phyloP scores from a whole-genome alignment of 345 rosid species.

The Pistacia atlantica region DNA sequence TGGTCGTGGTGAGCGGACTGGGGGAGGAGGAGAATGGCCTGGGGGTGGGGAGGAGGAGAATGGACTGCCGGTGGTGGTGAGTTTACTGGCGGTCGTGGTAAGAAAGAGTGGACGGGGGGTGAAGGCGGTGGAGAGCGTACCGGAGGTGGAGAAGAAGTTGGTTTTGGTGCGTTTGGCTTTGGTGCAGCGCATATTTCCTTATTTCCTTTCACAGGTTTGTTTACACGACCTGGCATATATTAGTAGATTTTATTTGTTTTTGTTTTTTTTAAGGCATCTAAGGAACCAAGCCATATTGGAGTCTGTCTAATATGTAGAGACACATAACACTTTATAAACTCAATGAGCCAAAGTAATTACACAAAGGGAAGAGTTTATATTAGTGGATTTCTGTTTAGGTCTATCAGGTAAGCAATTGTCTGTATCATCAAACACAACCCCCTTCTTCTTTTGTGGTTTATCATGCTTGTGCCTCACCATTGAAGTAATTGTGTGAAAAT shows the following conservation, averaged over 20 bases:
- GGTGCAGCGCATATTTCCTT: constrained; percentile 13
- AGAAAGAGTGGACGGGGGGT: background rate
- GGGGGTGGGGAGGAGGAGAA: constrained; percentile 20
- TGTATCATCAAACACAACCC: constrained; percentile 37
- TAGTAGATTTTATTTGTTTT: constrained; percentile 7
- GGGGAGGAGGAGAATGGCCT: constrained; percentile 16
- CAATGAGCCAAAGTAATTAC: no score
- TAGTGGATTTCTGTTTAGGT: constrained; percentile 45
- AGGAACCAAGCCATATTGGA: no score
- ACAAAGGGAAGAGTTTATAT: background rate
- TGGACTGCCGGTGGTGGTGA: constrained; percentile 15
- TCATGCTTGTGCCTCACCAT: constrained; percentile 52
- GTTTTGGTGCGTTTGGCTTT: constrained; percentile 15
- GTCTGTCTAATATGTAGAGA: no score
- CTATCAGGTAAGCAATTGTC: constrained; percentile 52
- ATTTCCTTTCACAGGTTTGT: constrained; percentile 40
- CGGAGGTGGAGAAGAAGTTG: no score
- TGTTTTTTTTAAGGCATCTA: no score
- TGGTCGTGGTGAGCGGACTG: constrained; percentile 14
- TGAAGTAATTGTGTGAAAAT: constrained; percentile 54
- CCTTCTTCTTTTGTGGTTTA: constrained; percentile 33
- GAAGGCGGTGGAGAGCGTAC: no score
- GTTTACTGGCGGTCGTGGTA: background rate
- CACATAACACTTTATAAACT: no score
- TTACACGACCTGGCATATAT: constrained; percentile 46